Base-by-base conservation (phyloP, 2,329 filamentous ascomycete genomes). In the Xylariaceae sp. region DNA sequence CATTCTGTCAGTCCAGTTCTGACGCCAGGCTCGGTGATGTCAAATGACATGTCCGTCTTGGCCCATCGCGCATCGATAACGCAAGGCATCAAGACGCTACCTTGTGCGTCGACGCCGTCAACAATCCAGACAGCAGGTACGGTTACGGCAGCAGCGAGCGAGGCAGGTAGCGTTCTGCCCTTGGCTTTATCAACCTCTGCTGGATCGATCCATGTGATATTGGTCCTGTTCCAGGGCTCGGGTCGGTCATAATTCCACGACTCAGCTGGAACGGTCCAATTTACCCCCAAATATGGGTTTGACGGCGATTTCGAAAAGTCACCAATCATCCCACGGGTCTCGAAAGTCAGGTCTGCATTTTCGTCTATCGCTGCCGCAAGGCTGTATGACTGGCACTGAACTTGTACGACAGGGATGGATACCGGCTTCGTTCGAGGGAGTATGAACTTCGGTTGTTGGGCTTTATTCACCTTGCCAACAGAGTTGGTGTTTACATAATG, bases 51-150 rank as follows among this genome's bases (percentile, higher is more conserved):
- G 16, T 50, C 47, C 2, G 54, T 50, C 11, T 31, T 40, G 31
- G 50, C 54, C 54, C 50, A 56, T 11, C 54, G 40, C 13, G 54
- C 54, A 31, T 56, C 54, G 31, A 53, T 50, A 1, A 56, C n/a
- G 28, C 54, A 56, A 5, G 54, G 50, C 5, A 36, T 3, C 2
- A 19, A 22, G 6, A 39, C 2, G 4, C 54, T 53, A 9, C 45
- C 44, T 14, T 53, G 54, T 4, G 41, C 6, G 45, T 39, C 7
- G 31, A 28, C 22, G 7, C 22, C 22, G 22, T 28, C 22, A 28
- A 5, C 4, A 7, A 4, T 7, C 22, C 22, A 28, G 22, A 28
- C 22, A 28, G 40, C 13, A 3, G 53, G 53, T 9, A 55, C 43
- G 6, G 42, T 50, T 19, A 53, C 47, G 34, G 50, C 19, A 3